Evolutionary conservation across 345 rosid species (phyloP).

Genomic region (Hypericum perforatum): DNA sequence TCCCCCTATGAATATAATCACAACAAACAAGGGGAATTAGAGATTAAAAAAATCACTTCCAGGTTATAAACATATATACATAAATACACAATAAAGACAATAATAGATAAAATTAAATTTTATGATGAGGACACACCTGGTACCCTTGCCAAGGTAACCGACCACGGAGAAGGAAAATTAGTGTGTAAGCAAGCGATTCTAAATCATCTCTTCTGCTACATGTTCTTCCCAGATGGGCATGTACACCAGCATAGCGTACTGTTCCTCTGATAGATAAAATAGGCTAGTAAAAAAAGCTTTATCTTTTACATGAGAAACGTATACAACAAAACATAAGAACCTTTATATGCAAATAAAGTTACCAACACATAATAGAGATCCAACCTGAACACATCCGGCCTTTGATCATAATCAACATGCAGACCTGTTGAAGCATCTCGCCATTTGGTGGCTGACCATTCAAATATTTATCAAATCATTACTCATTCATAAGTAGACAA

Average conservation of each 20-base stretch:
- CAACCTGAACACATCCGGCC: slow-evolving; percentile 90
- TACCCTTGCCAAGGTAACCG: slow-evolving; percentile 98
- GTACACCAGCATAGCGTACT: slow-evolving; percentile 87
- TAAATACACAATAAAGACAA: background rate
- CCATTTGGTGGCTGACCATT: slow-evolving; percentile 81
- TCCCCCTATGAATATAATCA: slow-evolving; percentile 54
- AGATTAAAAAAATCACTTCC: slow-evolving; percentile 2
- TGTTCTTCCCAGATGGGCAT: slow-evolving; percentile 92
- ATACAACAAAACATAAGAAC: background rate
- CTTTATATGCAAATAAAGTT: background rate
- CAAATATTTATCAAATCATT: slow-evolving; percentile 3
- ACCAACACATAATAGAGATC: background rate
- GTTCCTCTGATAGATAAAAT: slow-evolving; percentile 54
- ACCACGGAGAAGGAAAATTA: slow-evolving; percentile 82
- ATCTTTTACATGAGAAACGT: background rate
- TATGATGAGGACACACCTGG: slow-evolving; percentile 37
- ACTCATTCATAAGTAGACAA: no score
- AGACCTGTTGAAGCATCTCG: slow-evolving; percentile 60
- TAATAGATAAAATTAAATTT: background rate
- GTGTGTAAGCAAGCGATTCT: slow-evolving; percentile 90
- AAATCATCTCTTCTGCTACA: slow-evolving; percentile 94
- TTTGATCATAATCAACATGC: slow-evolving; percentile 92
- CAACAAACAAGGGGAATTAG: background rate
- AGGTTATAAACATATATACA: background rate
- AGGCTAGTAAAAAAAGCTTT: background rate